Evolutionary conservation across 1,284 basidiomycete species (phyloP), one percentile per base, ranked within the genome.

Genomic region (Boletus albobrunnescens): DNA sequence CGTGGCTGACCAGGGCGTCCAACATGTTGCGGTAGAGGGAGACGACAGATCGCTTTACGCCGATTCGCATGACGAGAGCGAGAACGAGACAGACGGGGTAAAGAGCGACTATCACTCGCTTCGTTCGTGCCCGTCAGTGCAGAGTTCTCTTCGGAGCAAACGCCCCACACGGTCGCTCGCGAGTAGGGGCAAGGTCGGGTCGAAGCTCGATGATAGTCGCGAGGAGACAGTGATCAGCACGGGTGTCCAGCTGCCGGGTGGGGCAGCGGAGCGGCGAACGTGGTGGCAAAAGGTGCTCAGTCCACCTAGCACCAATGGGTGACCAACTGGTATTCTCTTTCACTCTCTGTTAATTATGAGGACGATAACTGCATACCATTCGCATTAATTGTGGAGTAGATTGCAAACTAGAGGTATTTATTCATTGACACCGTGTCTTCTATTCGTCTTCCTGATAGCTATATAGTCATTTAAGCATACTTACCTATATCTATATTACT

Each of bases 201-300:
- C 31, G 41, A 47, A 24, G 37, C 19, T 4, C 17, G 44, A 53
- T 0, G 41, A 46, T 13, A 31, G 20, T 1, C 19, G 11, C n/a
- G 45, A 38, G 16, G 46, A 38, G 32, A 33, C 36, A 8, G 26
- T 24, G 6, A 19, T 35, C 35, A 46, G 46, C 28, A 51, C 52
- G 1, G 36, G 42, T 7, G 32, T 41, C 12, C 45, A 22, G 24
- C 19, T 37, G 1, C 33, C 41, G 17, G 20, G 38, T 3, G 44
- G 42, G 12, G 30, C 33, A 20, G 42, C 42, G 6, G 65, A 63
- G 36, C 65, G 52, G n/a, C 59, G 58, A 23, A 50, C 52, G 14
- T 64, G 62, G 62, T 64, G 62, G 62, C 62, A 59, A 40, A 64
- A 67, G 44, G 63, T 67, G 41, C 54, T 61, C 22, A 55, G 37